These are phyloP conservation scores for Starmerella scarabaei DNA, from an alignment of 805 yeast species.

Conservation along the genomic window DNA sequence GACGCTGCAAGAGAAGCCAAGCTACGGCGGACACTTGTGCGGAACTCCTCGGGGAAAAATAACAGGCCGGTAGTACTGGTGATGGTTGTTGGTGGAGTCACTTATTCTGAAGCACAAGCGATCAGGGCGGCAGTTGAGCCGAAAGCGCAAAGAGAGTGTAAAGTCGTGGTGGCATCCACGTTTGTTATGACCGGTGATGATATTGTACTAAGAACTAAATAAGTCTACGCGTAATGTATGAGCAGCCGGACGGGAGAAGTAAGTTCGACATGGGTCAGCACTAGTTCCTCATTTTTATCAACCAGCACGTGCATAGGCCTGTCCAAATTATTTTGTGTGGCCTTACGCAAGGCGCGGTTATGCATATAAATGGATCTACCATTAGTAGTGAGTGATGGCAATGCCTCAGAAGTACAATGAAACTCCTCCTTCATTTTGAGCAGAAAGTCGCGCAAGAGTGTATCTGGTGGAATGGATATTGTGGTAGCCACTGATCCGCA, in stretches of 20 bases:
- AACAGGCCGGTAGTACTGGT: conserved; percentile 29
- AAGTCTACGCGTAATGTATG: conserved; percentile 1
- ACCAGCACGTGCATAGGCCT: conserved; percentile 30
- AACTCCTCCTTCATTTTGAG: conserved; percentile 28
- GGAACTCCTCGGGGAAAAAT: conserved; percentile 24
- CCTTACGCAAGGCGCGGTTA: conserved; percentile 36
- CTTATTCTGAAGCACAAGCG: conserved; percentile 71
- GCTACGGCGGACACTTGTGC: conserved; percentile 24
- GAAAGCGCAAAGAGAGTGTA: conserved; percentile 24
- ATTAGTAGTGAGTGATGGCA: conserved; percentile 38
- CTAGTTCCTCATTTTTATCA: conserved; percentile 35
- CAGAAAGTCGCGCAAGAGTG: conserved; percentile 34
- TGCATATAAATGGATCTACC: conserved; percentile 34
- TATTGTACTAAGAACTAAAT: conserved; percentile 17
- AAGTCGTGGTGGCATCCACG: conserved; percentile 37
- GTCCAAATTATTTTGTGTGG: conserved; percentile 35
- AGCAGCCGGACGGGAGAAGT: conserved; percentile 29
- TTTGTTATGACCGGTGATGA: conserved; percentile 35
- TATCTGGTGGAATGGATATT: conserved; percentile 14
- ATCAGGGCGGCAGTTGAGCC: conserved; percentile 42
- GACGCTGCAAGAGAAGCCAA: conserved; percentile 24
- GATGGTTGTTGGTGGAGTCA: conserved; percentile 73
- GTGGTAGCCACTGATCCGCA: conserved; percentile 41
- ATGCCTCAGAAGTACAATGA: conserved; percentile 24
- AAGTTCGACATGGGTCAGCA: conserved; percentile 40